phyloP scores from a whole-genome alignment of 495 filamentous ascomycete species.

The Daldinia grandis region DNA sequence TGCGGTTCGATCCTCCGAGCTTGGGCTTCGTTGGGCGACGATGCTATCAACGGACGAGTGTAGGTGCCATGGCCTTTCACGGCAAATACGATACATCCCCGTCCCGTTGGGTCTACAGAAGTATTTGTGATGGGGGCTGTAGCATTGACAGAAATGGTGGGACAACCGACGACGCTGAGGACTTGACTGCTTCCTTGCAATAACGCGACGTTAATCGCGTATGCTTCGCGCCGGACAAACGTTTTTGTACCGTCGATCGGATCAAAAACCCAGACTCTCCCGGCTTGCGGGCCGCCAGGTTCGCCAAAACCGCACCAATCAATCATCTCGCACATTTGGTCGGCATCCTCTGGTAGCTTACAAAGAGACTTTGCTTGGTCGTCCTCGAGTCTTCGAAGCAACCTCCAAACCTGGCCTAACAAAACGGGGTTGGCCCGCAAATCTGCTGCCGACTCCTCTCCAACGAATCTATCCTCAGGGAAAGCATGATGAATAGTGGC shows the following conservation, averaged over 20 bases:
- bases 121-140: conserved; percentile 48
- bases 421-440: conserved; percentile 60
- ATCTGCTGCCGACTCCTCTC: conserved; percentile 67
- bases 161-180: conserved; percentile 62
- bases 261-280: conserved; percentile 71
- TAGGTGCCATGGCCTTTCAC: conserved; percentile 64
- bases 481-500: conserved; percentile 62
- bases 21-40: conserved; percentile 14
- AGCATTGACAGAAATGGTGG: conserved; percentile 60
- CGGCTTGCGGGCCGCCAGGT: conserved; percentile 46
- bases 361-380: conserved; percentile 40
- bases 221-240: conserved; percentile 69
- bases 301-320: conserved; percentile 64
- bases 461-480: conserved; percentile 65
- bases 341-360: conserved; percentile 55
- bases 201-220: conserved; percentile 60
- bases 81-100: conserved; percentile 65
- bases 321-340: conserved; percentile 69
- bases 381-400: conserved; percentile 51
- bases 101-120: conserved; percentile 58
- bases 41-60: conserved; percentile 54
- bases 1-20: conserved; percentile 37
- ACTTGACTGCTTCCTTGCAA: conserved; percentile 49
- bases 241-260: conserved; percentile 77
- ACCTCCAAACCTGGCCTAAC: conserved; percentile 61